These are phyloP conservation scores for Blastobotrys buckinghamii DNA, from an alignment of 1,139 yeast species.

Conservation along the genomic window DNA sequence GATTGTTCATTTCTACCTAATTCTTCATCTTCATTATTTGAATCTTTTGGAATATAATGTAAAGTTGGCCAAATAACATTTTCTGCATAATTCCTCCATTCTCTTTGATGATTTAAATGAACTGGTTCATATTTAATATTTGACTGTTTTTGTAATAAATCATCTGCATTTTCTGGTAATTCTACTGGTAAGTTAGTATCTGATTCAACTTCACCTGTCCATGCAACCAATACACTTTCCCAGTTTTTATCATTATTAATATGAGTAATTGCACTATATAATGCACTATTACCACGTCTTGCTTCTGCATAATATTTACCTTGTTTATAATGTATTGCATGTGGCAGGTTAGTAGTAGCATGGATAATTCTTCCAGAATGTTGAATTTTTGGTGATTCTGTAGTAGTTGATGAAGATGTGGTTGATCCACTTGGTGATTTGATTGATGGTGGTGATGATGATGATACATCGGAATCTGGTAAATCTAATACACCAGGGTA, in stretches of 20 bases:
- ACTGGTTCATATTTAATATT: slow-evolving; percentile 76
- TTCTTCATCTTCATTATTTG: slow-evolving; percentile 46
- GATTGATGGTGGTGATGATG: not conserved
- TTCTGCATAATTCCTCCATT: slow-evolving; percentile 86
- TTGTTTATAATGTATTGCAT: slow-evolving; percentile 38
- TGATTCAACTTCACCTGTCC: slow-evolving; percentile 82
- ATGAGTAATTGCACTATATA: slow-evolving; percentile 67
- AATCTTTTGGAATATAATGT: slow-evolving; percentile 77
- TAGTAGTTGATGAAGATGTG: not conserved
- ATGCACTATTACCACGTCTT: slow-evolving; percentile 78
- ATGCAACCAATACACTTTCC: slow-evolving; percentile 84
- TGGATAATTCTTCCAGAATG: slow-evolving; percentile 58
- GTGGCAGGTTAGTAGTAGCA: slow-evolving; percentile 65
- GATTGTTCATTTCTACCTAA: slow-evolving; percentile 58
- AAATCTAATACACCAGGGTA: slow-evolving; percentile 3
- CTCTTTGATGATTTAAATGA: slow-evolving; percentile 45
- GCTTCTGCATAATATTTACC: slow-evolving; percentile 12
- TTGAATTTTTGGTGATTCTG: slow-evolving; percentile 1
- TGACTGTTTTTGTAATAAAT: slow-evolving; percentile 24
- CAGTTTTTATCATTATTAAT: slow-evolving; percentile 61
- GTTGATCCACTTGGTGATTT: not conserved
- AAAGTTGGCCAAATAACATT: slow-evolving; percentile 89
- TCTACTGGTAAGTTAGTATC: not conserved
- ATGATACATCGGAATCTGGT: not conserved
- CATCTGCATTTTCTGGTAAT: not conserved